A percentile compares a stretch with the other conserved stretches of the same genome.
These are phyloP conservation scores for Pythium periplocum DNA, from an alignment of 352 stramenopile genomes.

Conservation along the genomic window DNA sequence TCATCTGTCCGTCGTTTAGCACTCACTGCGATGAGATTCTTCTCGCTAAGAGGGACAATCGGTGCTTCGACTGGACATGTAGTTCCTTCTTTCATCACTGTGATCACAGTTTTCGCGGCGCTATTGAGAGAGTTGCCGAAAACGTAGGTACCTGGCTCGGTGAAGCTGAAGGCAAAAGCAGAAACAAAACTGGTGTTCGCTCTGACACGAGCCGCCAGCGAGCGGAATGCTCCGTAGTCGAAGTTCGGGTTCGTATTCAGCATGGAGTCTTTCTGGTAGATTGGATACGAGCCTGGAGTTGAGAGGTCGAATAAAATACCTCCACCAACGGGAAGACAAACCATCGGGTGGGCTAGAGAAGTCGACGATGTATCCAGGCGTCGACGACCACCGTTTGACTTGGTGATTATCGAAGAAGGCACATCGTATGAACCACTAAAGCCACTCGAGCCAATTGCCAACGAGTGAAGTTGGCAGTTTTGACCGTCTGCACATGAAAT, in stretches of 20 bases:
- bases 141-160: conserved; percentile 80
- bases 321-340: conserved; percentile 75
- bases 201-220: conserved; percentile 53
- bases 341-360: conserved; percentile 79
- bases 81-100: conserved; percentile 72
- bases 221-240: conserved; percentile 86
- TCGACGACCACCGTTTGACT: conserved; percentile 12
- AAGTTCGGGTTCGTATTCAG: conserved; percentile 93
- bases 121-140: conserved; percentile 81
- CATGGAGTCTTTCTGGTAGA: conserved; percentile 94
- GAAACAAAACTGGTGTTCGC: conserved; percentile 54
- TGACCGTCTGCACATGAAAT: conserved; percentile 37
- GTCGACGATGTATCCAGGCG: conserved; percentile 11
- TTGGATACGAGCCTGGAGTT: conserved; percentile 68
- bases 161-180: conserved; percentile 88
- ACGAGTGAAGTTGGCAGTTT: conserved; percentile 48
- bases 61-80: conserved; percentile 71
- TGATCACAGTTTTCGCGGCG: conserved; percentile 67
- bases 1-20: conserved; percentile 70
- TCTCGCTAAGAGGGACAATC: conserved; percentile 80
- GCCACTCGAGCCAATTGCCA: conserved; percentile 36
- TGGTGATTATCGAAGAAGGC: conserved; percentile 13
- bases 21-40: conserved; percentile 83
- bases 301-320: conserved; percentile 89
- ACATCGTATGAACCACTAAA: conserved; percentile 69